phyloP scores from a whole-genome alignment of 2,329 filamentous ascomycete genomes.

The Pseudogymnoascus sp. region DNA sequence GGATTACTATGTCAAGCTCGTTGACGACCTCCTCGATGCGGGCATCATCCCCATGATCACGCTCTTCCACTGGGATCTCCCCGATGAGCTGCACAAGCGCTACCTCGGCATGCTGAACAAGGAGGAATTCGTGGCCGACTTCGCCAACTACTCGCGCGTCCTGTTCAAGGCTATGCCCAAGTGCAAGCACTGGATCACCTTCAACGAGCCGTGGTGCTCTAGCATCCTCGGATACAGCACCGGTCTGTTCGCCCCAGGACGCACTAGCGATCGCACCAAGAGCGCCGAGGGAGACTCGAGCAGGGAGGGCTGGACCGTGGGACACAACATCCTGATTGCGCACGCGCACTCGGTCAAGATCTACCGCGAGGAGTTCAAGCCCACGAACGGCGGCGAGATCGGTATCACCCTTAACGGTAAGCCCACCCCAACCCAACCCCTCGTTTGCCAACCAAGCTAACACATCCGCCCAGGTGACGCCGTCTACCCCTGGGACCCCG shows the following conservation, averaged over 20 bases:
- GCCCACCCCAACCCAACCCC: constrained; percentile 13
- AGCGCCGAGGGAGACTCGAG: constrained; percentile 63
- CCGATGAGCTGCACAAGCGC: constrained; percentile 66
- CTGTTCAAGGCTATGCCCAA: constrained; percentile 66
- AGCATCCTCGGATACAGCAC: constrained; percentile 71
- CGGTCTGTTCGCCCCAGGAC: constrained; percentile 74
- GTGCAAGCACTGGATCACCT: constrained; percentile 83
- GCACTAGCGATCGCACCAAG: constrained; percentile 65
- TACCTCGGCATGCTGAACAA: constrained; percentile 77
- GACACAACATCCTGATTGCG: constrained; percentile 70
- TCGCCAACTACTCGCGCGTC: constrained; percentile 66
- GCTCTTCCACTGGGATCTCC: constrained; percentile 82
- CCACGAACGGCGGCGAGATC: constrained; percentile 63
- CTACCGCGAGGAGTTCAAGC: constrained; percentile 76
- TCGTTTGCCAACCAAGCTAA: constrained; percentile 10
- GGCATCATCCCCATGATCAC: constrained; percentile 77
- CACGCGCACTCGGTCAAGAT: constrained; percentile 74
- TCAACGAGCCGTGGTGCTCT: constrained; percentile 85
- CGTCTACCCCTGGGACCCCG: constrained; percentile 72
- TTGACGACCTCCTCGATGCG: constrained; percentile 66
- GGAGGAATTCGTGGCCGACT: constrained; percentile 75
- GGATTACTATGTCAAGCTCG: constrained; percentile 68
- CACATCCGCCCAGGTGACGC: constrained; percentile 51
- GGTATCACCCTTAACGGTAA: constrained; percentile 78
- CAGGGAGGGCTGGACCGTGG: constrained; percentile 73